phyloP scores from a whole-genome alignment of 257 asterid genomes.

The Nicotiana benthamiana region DNA sequence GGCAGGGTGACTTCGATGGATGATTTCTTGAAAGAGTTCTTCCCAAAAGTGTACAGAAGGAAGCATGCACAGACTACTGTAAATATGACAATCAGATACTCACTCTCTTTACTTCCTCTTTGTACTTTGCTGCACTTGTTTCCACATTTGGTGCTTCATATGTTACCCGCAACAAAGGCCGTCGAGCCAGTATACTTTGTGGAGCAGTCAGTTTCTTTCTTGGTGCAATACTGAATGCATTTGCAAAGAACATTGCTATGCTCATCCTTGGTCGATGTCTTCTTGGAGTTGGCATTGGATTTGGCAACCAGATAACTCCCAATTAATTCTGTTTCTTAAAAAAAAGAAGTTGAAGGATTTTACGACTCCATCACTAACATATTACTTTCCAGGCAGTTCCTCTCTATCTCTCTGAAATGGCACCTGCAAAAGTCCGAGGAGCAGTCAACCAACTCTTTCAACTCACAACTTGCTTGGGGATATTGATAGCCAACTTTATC shows the following conservation, averaged over 20 bases:
- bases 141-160: constrained; percentile 59
- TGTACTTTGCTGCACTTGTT: constrained; percentile 62
- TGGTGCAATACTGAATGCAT: constrained; percentile 59
- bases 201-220: constrained; percentile 60
- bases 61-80: constrained; percentile 59
- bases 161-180: constrained; percentile 53
- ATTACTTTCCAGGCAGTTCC: constrained; percentile 47
- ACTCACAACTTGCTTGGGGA: constrained; percentile 46
- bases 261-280: constrained; percentile 58
- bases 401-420: constrained; percentile 58
- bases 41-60: constrained; percentile 50
- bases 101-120: constrained; percentile 74
- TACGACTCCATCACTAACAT: neutral
- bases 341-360: too few species aligned
- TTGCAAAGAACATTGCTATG: constrained; percentile 49
- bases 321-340: neutral
- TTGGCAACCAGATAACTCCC: constrained; percentile 60
- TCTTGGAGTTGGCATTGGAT: constrained; percentile 85
- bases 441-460: constrained; percentile 55
- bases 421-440: constrained; percentile 53
- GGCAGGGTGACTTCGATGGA: constrained; percentile 92
- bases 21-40: constrained; percentile 58
- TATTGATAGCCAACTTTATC: constrained; percentile 45
- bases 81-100: constrained; percentile 72
- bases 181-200: constrained; percentile 51